A percentile compares a stretch with the other conserved stretches of the same genome.
phyloP scores from a whole-genome alignment of 176 grass and related monocot species.

The Triticum urartu region DNA sequence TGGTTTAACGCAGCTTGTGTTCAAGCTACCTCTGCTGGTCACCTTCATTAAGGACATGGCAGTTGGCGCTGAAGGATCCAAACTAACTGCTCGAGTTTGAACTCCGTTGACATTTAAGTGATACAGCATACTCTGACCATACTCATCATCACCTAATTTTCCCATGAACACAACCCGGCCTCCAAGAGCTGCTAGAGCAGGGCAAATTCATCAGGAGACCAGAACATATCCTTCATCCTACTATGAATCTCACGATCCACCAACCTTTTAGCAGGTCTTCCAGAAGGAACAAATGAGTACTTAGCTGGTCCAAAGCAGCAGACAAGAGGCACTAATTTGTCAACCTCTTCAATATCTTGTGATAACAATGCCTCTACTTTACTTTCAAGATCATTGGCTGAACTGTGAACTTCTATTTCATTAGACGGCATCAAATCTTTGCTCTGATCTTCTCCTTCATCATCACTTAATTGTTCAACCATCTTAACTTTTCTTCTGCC shows the following conservation, averaged over 20 bases:
- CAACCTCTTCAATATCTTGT: slow-evolving; percentile 45
- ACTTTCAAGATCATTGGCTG: slow-evolving; percentile 18
- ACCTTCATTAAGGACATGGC: slow-evolving; percentile 78
- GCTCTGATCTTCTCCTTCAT: slow-evolving; percentile 10
- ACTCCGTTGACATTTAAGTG: slow-evolving; percentile 64
- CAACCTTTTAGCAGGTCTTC: slow-evolving; percentile 65
- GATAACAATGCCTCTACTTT: slow-evolving; percentile 40
- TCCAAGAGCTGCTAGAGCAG: slow-evolving; percentile 64
- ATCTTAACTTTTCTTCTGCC: slow-evolving; percentile 43
- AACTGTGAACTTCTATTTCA: slow-evolving; percentile 5
- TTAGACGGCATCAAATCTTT: slow-evolving; percentile 14
- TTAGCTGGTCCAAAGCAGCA: slow-evolving; percentile 85
- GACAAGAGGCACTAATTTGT: slow-evolving; percentile 58
- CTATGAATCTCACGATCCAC: slow-evolving; percentile 78
- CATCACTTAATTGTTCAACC: slow-evolving; percentile 17
- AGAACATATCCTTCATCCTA: slow-evolving; percentile 66
- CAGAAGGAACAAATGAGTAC: slow-evolving; percentile 76
- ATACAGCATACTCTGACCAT: slow-evolving; percentile 59
- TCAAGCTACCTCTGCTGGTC: slow-evolving; percentile 39
- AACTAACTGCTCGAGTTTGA: slow-evolving; percentile 54
- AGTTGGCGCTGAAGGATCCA: slow-evolving; percentile 54
- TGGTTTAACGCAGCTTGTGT: slow-evolving; percentile 45
- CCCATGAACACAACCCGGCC: slow-evolving; percentile 80
- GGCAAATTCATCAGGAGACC: slow-evolving; percentile 63
- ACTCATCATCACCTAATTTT: slow-evolving; percentile 81